Conservation (phyloP, 306 rosid genomes). For the Castanea crenata region DNA sequence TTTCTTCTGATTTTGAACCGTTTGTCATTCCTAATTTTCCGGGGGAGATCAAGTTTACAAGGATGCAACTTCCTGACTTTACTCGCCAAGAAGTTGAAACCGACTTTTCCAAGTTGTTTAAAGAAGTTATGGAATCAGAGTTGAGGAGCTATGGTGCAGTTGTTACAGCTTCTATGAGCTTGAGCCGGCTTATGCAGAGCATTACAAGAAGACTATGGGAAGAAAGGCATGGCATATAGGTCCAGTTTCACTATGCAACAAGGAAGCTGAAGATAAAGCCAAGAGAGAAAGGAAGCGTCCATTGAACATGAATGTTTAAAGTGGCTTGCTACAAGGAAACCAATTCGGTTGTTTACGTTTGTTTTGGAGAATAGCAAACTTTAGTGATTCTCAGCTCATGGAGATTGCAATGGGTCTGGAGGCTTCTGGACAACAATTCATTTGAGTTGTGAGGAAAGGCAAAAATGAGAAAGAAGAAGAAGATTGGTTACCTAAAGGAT, state of each 20-base stretch:
- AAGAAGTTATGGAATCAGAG: background rate
- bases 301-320: slow-evolving; percentile 21
- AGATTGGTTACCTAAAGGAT: no score
- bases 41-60: slow-evolving; percentile 17
- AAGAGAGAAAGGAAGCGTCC: slow-evolving; percentile 2
- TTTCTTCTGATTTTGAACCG: slow-evolving; percentile 18
- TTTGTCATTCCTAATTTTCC: slow-evolving; percentile 36
- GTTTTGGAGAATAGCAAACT: slow-evolving; percentile 29
- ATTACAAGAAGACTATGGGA: slow-evolving; percentile 16
- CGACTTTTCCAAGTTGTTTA: background rate
- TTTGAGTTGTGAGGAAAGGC: slow-evolving; percentile 36
- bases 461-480: no score
- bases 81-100: slow-evolving; percentile 10
- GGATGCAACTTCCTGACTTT: slow-evolving; percentile 12
- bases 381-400: slow-evolving; percentile 18
- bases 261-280: background rate
- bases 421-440: slow-evolving; percentile 26
- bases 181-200: slow-evolving; percentile 18
- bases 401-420: slow-evolving; percentile 35
- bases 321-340: slow-evolving; percentile 36
- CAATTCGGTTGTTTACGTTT: slow-evolving; percentile 33
- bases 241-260: slow-evolving; percentile 10
- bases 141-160: slow-evolving; percentile 14
- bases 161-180: slow-evolving; percentile 33
- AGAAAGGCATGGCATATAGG: slow-evolving; percentile 23